phyloP scores from a whole-genome alignment of 2,329 filamentous ascomycete species.

The Trichoderma arundinaceum region DNA sequence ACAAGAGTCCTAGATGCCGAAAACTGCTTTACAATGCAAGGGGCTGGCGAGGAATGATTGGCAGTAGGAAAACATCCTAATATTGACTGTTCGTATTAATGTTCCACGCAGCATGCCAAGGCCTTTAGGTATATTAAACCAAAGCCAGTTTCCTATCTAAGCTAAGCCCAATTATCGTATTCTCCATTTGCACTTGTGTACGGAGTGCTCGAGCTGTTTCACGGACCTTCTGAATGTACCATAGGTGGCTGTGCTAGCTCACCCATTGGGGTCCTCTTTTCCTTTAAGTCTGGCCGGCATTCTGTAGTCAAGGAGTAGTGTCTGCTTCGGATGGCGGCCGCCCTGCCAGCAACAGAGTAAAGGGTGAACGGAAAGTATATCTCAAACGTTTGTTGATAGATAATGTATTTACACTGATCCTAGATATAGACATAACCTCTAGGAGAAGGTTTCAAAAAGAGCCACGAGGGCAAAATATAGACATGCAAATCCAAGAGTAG shows the following conservation, averaged over 20 bases:
- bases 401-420: slow-evolving; percentile 16
- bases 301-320: too few species aligned
- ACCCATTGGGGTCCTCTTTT: too few species aligned
- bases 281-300: too few species aligned
- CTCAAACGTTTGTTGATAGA: not conserved
- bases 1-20: too few species aligned
- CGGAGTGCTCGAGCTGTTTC: too few species aligned
- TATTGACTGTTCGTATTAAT: not conserved
- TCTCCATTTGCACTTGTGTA: too few species aligned
- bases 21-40: not conserved
- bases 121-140: too few species aligned
- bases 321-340: too few species aligned
- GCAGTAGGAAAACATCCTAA: not conserved
- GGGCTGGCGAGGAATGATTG: not conserved
- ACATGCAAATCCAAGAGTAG: slow-evolving; percentile 14
- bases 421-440: slow-evolving; percentile 26
- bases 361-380: not conserved
- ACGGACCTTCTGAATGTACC: too few species aligned
- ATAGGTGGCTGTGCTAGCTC: too few species aligned
- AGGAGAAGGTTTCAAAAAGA: not conserved
- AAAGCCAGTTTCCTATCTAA: not conserved
- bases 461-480: slow-evolving; percentile 16
- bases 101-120: not conserved
- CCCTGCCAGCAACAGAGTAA: not conserved
- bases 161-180: too few species aligned